Conservation (phyloP, 371 early-diverging fungal genomes). For the Mucor lusitanicus region DNA sequence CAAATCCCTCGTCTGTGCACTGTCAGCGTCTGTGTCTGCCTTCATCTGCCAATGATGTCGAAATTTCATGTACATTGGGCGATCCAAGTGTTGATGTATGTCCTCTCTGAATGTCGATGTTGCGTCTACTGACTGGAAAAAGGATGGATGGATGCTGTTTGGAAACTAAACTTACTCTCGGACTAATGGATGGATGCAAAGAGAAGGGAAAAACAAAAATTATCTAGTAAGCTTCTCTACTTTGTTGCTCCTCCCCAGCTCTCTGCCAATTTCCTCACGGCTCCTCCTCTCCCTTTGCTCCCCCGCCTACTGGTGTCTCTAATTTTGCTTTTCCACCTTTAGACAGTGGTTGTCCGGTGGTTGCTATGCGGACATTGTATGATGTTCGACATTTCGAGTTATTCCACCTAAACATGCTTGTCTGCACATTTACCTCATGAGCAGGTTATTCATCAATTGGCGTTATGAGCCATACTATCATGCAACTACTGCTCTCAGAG, state of each 20-base stretch:
- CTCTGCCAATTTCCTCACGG: neutral
- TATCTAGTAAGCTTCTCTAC: neutral
- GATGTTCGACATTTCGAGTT: neutral
- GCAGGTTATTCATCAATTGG: too few species aligned
- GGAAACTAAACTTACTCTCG: slow-evolving; percentile 22
- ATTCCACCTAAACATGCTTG: too few species aligned
- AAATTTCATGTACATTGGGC: neutral
- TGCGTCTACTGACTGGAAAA: neutral
- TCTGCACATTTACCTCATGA: too few species aligned
- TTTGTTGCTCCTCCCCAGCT: slow-evolving; percentile 4
- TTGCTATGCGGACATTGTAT: neutral
- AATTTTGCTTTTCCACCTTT: neutral
- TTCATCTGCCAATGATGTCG: neutral
- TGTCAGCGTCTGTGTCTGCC: too few species aligned
- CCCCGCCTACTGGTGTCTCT: neutral
- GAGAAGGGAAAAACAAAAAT: slow-evolving; percentile 24
- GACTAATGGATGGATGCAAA: slow-evolving; percentile 42
- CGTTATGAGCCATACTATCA: too few species aligned
- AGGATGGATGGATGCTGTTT: slow-evolving; percentile 14
- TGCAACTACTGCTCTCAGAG: too few species aligned
- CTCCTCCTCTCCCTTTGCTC: neutral
- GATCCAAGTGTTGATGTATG: neutral
- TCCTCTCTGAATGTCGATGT: neutral
- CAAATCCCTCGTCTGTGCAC: too few species aligned
- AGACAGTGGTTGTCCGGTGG: neutral